Evolutionary conservation across 371 early-diverging fungal species (phyloP), one percentile per base, ranked within the genome.

Genomic region (Apophysomyces ossiformis): DNA sequence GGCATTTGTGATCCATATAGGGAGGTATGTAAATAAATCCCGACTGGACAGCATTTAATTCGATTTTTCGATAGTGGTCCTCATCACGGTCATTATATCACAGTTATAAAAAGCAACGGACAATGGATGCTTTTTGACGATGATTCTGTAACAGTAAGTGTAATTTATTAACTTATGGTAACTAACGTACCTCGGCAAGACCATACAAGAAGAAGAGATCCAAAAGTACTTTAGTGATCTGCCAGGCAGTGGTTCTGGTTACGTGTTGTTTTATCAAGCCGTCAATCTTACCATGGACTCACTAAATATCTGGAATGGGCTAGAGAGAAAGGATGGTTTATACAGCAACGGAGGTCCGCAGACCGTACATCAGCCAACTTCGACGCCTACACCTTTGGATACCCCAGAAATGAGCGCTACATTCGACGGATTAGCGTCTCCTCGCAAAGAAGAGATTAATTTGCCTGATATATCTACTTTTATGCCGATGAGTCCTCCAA

Each of bases 61-160:
- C 15, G 39, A 18, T 36, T 13, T 35, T 32, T 7, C 64, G 18
- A 18, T 67, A 91, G 95, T 73, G 96, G 97, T 0, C 96, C 95
- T n/a, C 87, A 96, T 67, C 96, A 96, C 76, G 99, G 99, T 4
- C 99, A 98, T 73, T 98, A 98, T 78, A 91, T 97, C 6, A 85
- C 95, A 0, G 84, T 99, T 32, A 91, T 96, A 56, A 93, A 94
- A 73, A 92, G 93, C 64, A 83, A 86, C 57, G 91, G 88, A 32
- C 89, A 89, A 60, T 99, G 99, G 99, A 75, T 96, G 65, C 76
- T 95, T 37, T 97, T 96, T 76, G 99, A 98, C 76, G 99, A 98
- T 75, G 97, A 97, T 60, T 85, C 85, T 18, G 96, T 96, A 6
- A 91, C 92, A 71, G 85, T 92, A 86, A 69, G 79, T 65, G 9